phyloP scores from a whole-genome alignment of 768 basidiomycete genomes.

The Pulveroboletus sp. region DNA sequence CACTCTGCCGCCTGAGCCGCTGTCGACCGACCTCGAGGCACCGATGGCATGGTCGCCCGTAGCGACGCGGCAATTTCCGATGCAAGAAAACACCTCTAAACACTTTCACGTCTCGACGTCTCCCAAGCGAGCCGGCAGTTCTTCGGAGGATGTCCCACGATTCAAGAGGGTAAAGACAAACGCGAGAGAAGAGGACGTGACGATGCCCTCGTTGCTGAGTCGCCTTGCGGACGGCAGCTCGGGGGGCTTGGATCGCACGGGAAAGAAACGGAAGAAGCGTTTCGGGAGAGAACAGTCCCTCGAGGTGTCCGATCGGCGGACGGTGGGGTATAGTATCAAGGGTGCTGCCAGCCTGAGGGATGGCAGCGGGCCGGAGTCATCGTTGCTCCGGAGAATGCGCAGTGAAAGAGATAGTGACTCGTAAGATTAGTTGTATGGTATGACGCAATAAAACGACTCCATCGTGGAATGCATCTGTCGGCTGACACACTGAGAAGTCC shows the following conservation, averaged over 20 bases:
- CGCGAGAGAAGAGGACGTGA: slow-evolving; percentile 25
- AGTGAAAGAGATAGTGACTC: slow-evolving; percentile 26
- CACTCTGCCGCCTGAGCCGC: slow-evolving; percentile 4
- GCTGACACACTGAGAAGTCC: too few species aligned
- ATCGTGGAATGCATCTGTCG: background rate
- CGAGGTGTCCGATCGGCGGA: slow-evolving; percentile 32
- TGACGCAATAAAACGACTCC: slow-evolving; percentile 9
- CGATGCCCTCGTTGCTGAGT: slow-evolving; percentile 42
- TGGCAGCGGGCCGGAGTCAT: slow-evolving; percentile 16
- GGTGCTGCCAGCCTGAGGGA: slow-evolving; percentile 43
- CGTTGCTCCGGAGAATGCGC: slow-evolving; percentile 37
- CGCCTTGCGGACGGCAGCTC: slow-evolving; percentile 33
- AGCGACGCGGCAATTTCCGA: slow-evolving; percentile 6
- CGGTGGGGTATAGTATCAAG: slow-evolving; percentile 50
- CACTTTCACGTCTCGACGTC: slow-evolving; percentile 10
- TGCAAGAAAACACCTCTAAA: slow-evolving; percentile 12
- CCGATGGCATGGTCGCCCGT: slow-evolving; percentile 12
- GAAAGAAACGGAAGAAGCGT: slow-evolving; percentile 19
- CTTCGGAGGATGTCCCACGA: slow-evolving; percentile 31
- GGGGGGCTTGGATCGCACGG: slow-evolving; percentile 19
- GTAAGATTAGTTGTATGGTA: slow-evolving; percentile 20
- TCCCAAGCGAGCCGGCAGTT: slow-evolving; percentile 25
- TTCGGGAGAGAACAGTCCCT: slow-evolving; percentile 19
- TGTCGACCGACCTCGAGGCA: slow-evolving; percentile 13
- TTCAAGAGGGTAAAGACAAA: slow-evolving; percentile 33